Percentiles rank a stretch among this genome's conserved stretches.
Evolutionary conservation across 306 rosid genomes (phyloP).

Genomic region (Argentina anserina): DNA sequence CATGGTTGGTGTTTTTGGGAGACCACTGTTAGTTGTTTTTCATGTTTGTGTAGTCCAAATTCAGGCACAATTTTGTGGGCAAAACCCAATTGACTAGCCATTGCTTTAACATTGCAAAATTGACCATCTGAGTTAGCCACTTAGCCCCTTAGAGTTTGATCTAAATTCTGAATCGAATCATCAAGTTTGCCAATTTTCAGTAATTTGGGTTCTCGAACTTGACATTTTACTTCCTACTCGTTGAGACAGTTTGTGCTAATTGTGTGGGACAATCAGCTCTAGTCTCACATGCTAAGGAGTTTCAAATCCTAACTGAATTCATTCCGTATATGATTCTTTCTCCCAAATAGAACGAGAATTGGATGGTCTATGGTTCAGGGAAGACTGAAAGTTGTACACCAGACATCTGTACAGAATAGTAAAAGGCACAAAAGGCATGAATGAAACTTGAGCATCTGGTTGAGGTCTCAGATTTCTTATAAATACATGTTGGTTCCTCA

Average conservation of each 20-base stretch:
- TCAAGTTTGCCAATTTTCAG: background rate
- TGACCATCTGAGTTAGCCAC: background rate
- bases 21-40: background rate
- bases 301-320: background rate
- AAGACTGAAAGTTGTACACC: background rate
- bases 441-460: background rate
- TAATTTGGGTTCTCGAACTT: background rate
- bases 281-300: background rate
- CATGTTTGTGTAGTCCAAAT: background rate
- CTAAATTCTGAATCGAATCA: background rate
- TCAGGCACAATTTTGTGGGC: background rate
- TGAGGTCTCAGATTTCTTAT: background rate
- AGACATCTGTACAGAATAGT: background rate
- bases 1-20: background rate
- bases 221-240: background rate
- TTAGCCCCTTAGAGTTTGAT: background rate
- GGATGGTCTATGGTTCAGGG: background rate
- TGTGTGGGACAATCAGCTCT: background rate
- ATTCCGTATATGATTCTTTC: background rate
- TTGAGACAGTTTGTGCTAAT: background rate
- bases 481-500: background rate
- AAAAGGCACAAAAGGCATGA: background rate
- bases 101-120: background rate
- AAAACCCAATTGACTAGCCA: background rate
- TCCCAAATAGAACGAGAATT: background rate